Conservation (phyloP, 1,139 yeast species). For the Sugiyamaella grinbergsii region DNA sequence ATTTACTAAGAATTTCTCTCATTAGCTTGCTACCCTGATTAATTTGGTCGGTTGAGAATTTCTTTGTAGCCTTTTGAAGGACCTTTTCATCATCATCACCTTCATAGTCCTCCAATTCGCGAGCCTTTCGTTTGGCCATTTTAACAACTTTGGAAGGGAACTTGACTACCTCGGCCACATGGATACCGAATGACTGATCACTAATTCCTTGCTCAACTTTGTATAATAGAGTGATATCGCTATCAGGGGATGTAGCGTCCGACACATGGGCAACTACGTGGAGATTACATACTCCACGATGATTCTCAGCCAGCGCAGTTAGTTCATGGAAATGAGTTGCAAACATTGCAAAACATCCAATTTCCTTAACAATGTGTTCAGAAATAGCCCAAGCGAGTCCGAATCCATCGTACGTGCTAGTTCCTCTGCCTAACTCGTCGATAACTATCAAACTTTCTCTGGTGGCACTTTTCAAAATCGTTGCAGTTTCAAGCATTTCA, state of each 20-base stretch:
- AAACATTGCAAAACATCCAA: conserved; percentile 79
- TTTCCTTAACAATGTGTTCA: conserved; percentile 71
- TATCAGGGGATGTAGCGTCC: conserved; percentile 33
- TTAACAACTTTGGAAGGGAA: conserved; percentile 85
- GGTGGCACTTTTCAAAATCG: conserved; percentile 85
- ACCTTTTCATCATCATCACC: conserved; percentile 45
- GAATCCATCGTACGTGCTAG: conserved; percentile 96
- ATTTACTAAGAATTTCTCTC: conserved; percentile 57
- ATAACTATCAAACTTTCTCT: conserved; percentile 82
- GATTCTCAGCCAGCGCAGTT: conserved; percentile 69
- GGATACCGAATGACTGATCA: conserved; percentile 95
- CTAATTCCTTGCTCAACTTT: conserved; percentile 91
- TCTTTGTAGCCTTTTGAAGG: conserved; percentile 38
- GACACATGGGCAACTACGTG: conserved; percentile 90
- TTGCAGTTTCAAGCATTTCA: conserved; percentile 95
- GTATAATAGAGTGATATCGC: conserved; percentile 72
- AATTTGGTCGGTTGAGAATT: conserved; percentile 52
- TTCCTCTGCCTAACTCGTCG: conserved; percentile 95
- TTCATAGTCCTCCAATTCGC: conserved; percentile 73
- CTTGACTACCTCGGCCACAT: conserved; percentile 93
- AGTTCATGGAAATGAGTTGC: conserved; percentile 98
- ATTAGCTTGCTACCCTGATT: conserved; percentile 58
- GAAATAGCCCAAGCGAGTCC: conserved; percentile 97
- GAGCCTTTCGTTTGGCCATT: conserved; percentile 94
- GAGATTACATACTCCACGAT: conserved; percentile 68